Percentiles rank a stretch among this genome's conserved stretches.
phyloP scores from a whole-genome alignment of 1,284 basidiomycete species.

The Malassezia brasiliensis region DNA sequence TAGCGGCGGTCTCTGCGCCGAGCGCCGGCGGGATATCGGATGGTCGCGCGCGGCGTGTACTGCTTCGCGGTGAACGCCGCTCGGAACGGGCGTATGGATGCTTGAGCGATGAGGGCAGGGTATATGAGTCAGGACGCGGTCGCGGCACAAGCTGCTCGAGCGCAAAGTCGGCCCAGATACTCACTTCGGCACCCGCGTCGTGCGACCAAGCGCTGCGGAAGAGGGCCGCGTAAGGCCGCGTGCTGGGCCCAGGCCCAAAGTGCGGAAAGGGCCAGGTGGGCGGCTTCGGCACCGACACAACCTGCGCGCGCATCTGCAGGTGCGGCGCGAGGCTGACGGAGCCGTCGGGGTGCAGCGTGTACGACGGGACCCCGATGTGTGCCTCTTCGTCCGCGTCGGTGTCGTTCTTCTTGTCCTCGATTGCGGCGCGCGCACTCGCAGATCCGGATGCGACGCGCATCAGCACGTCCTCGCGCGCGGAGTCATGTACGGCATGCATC shows the following conservation, averaged over 20 bases:
- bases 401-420: neutral
- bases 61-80: neutral
- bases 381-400: conserved; percentile 4
- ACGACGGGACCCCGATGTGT: neutral
- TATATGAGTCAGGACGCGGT: conserved; percentile 6
- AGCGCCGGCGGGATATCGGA: conserved; percentile 10
- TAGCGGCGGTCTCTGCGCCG: neutral
- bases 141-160: conserved; percentile 28
- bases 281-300: neutral
- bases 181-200: conserved; percentile 16
- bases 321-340: conserved; percentile 17
- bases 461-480: conserved; percentile 6
- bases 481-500: conserved; percentile 2
- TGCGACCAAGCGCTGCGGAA: conserved; percentile 17
- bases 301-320: conserved; percentile 15
- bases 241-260: conserved; percentile 27
- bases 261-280: conserved; percentile 29
- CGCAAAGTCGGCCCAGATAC: conserved; percentile 36
- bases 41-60: conserved; percentile 3
- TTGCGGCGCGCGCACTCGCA: conserved; percentile 3
- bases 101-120: conserved; percentile 5
- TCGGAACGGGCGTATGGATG: conserved; percentile 21
- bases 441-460: conserved; percentile 7
- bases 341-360: conserved; percentile 4
- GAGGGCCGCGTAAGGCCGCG: conserved; percentile 23